These are phyloP conservation scores for Macrolepiota fuliginosa DNA, from an alignment of 768 basidiomycete genomes.

Conservation along the genomic window DNA sequence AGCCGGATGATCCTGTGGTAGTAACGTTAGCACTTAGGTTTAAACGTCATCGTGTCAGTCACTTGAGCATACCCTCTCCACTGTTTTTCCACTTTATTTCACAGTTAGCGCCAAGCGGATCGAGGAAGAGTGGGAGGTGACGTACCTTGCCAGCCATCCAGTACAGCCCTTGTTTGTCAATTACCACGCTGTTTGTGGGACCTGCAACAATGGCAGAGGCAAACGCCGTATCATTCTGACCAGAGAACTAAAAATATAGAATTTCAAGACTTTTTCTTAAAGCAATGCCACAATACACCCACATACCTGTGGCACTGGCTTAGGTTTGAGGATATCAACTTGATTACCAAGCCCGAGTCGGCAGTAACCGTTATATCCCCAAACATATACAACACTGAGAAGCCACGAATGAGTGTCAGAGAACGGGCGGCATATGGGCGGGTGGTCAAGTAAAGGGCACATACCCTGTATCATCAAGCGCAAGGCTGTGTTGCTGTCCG, in stretches of 20 bases:
- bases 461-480: conserved; percentile 75
- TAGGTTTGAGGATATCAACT: conserved; percentile 76
- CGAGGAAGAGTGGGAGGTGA: conserved; percentile 1
- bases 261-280: not conserved
- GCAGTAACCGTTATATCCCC: conserved; percentile 92
- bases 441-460: conserved; percentile 24
- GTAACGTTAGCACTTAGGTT: not conserved
- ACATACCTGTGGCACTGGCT: conserved; percentile 74
- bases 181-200: conserved; percentile 77
- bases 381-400: conserved; percentile 70
- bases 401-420: not conserved
- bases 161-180: conserved; percentile 84
- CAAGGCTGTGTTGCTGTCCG: conserved; percentile 85
- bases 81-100: conserved; percentile 83
- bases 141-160: conserved; percentile 81
- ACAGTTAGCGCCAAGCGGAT: not conserved
- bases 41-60: conserved; percentile 10
- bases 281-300: not conserved
- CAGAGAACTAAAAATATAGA: conserved; percentile 59
- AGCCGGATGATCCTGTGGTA: conserved; percentile 73
- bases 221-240: conserved; percentile 62
- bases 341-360: conserved; percentile 88
- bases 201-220: conserved; percentile 71
- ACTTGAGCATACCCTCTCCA: conserved; percentile 74
- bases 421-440: not conserved